These are phyloP conservation scores for Geotrichum citri-aurantii DNA, from an alignment of 1,139 yeast species.

Conservation along the genomic window DNA sequence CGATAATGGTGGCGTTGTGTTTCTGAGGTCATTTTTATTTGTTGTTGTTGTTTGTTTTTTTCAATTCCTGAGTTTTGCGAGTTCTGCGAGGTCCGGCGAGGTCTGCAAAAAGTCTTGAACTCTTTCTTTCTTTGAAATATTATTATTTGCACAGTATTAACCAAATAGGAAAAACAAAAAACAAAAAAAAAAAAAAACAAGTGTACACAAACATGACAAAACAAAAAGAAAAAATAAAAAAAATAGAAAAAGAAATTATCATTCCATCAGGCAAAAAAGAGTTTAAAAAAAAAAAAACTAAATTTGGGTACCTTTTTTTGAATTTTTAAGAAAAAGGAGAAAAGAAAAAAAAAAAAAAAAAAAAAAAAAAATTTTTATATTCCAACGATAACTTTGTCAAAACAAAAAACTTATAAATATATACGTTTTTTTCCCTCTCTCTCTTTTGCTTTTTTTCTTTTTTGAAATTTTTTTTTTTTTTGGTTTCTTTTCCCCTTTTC, in stretches of 20 bases:
- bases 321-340: not conserved
- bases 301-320: not conserved
- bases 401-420: not conserved
- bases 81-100: too few relatives aligned
- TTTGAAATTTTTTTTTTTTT: slow-evolving; percentile 38
- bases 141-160: too few relatives aligned
- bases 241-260: not conserved
- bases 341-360: not conserved
- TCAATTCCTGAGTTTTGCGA: too few relatives aligned
- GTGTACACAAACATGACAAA: not conserved
- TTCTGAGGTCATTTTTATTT: too few relatives aligned
- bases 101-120: too few relatives aligned
- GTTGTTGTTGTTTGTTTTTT: too few relatives aligned
- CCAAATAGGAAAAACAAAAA: too few relatives aligned
- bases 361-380: too few relatives aligned
- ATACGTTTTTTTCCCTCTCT: not conserved
- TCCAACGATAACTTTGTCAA: not conserved
- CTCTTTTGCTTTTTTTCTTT: not conserved
- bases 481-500: slow-evolving; percentile 43
- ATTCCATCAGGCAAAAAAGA: not conserved
- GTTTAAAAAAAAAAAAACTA: not conserved
- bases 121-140: too few relatives aligned
- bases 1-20: too few relatives aligned
- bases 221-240: not conserved
- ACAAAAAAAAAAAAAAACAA: too few relatives aligned